These are phyloP conservation scores for Mortierella sp. DNA, from an alignment of 371 early-diverging fungal species.

Conservation along the genomic window DNA sequence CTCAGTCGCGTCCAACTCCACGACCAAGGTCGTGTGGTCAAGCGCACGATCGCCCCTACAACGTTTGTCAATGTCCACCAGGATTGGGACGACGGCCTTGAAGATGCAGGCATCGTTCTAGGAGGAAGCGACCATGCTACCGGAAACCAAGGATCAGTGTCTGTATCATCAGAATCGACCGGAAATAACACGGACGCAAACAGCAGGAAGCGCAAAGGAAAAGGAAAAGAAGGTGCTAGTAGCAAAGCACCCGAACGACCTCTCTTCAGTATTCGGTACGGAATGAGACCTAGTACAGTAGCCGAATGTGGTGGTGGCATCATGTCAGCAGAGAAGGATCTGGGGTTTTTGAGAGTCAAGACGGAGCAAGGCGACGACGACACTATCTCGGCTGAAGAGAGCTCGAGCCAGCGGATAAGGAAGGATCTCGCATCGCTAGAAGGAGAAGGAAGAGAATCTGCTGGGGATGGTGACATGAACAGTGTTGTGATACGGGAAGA, in stretches of 20 bases:
- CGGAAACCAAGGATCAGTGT: background rate
- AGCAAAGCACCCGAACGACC: constrained; percentile 12
- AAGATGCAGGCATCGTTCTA: constrained; percentile 39
- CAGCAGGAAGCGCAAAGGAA: constrained; percentile 5
- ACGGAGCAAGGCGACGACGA: constrained; percentile 16
- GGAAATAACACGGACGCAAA: background rate
- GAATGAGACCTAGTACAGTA: constrained; percentile 21
- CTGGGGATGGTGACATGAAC: background rate
- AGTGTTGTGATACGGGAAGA: constrained; percentile 30
- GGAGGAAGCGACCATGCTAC: constrained; percentile 14
- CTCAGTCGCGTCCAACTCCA: constrained; percentile 29
- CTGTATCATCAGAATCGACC: background rate
- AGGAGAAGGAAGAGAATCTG: constrained; percentile 2
- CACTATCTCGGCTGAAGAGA: background rate
- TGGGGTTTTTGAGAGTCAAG: constrained; percentile 37
- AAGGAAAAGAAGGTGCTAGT: background rate
- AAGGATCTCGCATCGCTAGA: constrained; percentile 21
- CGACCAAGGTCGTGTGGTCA: constrained; percentile 28
- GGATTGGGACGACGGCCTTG: constrained; percentile 28
- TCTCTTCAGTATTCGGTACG: constrained; percentile 34
- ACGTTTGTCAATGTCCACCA: constrained; percentile 8
- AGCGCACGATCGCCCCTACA: constrained; percentile 8
- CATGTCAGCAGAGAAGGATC: constrained; percentile 30
- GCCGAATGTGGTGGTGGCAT: constrained; percentile 42
- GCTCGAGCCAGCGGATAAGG: background rate